Conservation (phyloP, 2,329 filamentous ascomycete species). For the Malbranchea cinnamomea region DNA sequence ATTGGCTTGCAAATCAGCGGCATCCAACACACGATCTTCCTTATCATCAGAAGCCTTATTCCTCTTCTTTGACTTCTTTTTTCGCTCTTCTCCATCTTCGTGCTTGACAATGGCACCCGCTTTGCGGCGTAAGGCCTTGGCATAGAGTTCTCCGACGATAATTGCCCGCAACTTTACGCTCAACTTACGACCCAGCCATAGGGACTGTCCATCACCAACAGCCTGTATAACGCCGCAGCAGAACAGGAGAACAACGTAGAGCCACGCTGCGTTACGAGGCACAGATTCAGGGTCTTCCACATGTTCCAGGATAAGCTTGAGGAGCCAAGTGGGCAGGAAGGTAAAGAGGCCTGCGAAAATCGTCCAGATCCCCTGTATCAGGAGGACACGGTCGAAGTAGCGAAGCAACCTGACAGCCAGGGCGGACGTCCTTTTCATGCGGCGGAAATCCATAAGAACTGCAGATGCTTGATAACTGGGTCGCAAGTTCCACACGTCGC, state of each 20-base stretch:
- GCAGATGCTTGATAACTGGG: conserved; percentile 74
- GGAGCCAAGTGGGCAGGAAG: conserved; percentile 78
- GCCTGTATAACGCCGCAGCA: conserved; percentile 69
- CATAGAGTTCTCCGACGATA: conserved; percentile 93
- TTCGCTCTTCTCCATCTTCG: conserved; percentile 23
- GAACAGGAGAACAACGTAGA: conserved; percentile 84
- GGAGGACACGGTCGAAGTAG: conserved; percentile 64
- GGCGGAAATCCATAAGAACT: conserved; percentile 69
- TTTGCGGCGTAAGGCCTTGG: conserved; percentile 83
- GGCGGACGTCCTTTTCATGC: conserved; percentile 65
- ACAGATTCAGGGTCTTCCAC: conserved; percentile 67
- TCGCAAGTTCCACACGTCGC: conserved; percentile 81
- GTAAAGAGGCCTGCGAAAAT: conserved; percentile 66
- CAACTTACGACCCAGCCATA: conserved; percentile 89
- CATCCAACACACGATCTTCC: conserved; percentile 18
- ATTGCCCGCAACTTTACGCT: conserved; percentile 88
- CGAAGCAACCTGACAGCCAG: conserved; percentile 67
- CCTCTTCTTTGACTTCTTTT: conserved; percentile 36
- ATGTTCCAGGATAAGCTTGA: conserved; percentile 85
- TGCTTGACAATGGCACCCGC: conserved; percentile 66
- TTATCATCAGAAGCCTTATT: conserved; percentile 19
- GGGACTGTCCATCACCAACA: conserved; percentile 65
- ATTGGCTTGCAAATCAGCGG: conserved; percentile 63
- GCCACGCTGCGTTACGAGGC: conserved; percentile 80
- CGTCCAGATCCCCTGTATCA: conserved; percentile 69